Evolutionary conservation across 179 eudicot species (phyloP).

Genomic region (Gypsophila paniculata): DNA sequence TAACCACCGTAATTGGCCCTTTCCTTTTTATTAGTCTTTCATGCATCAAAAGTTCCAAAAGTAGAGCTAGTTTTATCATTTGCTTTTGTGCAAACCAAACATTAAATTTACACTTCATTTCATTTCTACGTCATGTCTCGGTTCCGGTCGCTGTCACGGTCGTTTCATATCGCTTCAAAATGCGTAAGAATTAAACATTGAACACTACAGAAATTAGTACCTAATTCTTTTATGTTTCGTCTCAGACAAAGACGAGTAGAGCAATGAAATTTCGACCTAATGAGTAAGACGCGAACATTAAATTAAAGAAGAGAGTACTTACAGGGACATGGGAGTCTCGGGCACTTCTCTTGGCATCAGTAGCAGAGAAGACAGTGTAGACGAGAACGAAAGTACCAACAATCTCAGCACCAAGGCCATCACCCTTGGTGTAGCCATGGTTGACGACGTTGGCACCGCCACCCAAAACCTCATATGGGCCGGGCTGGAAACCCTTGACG

Average conservation of each 20-base stretch:
- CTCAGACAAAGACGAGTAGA: too few species aligned
- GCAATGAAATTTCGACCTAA: background rate
- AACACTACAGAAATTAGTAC: too few species aligned
- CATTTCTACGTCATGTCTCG: background rate
- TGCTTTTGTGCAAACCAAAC: conserved; percentile 5
- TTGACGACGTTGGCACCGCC: conserved; percentile 37
- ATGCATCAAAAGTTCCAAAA: conserved; percentile 18
- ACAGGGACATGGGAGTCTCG: conserved; percentile 44
- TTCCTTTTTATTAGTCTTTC: background rate
- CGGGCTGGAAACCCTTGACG: conserved; percentile 36
- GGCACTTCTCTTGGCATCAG: conserved; percentile 43
- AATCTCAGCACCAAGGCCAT: conserved; percentile 42
- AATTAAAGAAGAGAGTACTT: background rate
- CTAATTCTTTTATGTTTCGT: too few species aligned
- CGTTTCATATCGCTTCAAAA: too few species aligned
- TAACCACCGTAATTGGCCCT: background rate
- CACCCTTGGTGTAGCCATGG: conserved; percentile 40
- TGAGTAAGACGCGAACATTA: background rate
- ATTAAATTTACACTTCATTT: background rate
- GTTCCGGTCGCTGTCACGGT: too few species aligned
- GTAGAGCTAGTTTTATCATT: background rate
- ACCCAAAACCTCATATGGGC: conserved; percentile 30
- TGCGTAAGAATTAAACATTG: too few species aligned
- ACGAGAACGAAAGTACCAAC: conserved; percentile 39
- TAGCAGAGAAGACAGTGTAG: conserved; percentile 44